These are phyloP conservation scores for Penicillium sp. DNA, from an alignment of 2,329 filamentous ascomycete species.

Conservation along the genomic window DNA sequence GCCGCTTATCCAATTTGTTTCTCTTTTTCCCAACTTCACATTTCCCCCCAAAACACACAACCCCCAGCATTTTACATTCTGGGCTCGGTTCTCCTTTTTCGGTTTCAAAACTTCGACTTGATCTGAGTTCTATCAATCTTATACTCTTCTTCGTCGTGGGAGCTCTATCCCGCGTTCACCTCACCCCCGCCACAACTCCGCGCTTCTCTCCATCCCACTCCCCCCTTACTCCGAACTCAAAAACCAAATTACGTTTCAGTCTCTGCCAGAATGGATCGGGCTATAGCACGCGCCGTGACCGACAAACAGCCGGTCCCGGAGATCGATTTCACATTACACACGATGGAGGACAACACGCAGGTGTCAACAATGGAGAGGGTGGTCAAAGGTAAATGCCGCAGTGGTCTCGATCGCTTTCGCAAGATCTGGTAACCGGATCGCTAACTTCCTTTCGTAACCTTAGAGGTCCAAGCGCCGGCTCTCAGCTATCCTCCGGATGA, in stretches of 20 bases:
- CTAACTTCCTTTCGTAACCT: slow-evolving; percentile 14
- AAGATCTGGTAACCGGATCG: slow-evolving; percentile 1
- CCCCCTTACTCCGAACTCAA: slow-evolving; percentile 6
- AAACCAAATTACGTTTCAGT: neutral
- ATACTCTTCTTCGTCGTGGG: slow-evolving; percentile 6
- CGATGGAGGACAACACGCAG: slow-evolving; percentile 92
- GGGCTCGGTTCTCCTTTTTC: neutral
- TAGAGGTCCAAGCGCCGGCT: slow-evolving; percentile 95
- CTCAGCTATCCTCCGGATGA: slow-evolving; percentile 87
- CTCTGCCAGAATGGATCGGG: slow-evolving; percentile 33
- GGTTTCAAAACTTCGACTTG: neutral
- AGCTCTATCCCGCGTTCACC: slow-evolving; percentile 8
- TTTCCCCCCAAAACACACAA: slow-evolving; percentile 12
- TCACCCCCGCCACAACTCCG: slow-evolving; percentile 13
- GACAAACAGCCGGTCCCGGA: slow-evolving; percentile 93
- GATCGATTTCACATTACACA: slow-evolving; percentile 97
- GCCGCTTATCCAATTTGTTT: slow-evolving; percentile 21
- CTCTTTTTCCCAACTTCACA: slow-evolving; percentile 20
- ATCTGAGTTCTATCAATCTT: neutral
- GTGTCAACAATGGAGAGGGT: slow-evolving; percentile 93
- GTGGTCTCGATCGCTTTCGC: slow-evolving; percentile 5
- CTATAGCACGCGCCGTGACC: slow-evolving; percentile 75
- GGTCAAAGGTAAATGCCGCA: slow-evolving; percentile 72
- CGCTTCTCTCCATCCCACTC: slow-evolving; percentile 1
- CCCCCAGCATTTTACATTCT: slow-evolving; percentile 2